A percentile compares a stretch with the other conserved stretches of the same genome.
Evolutionary conservation across 2,329 filamentous ascomycete genomes (phyloP).

Genomic region (Westerdykella aurantiaca): DNA sequence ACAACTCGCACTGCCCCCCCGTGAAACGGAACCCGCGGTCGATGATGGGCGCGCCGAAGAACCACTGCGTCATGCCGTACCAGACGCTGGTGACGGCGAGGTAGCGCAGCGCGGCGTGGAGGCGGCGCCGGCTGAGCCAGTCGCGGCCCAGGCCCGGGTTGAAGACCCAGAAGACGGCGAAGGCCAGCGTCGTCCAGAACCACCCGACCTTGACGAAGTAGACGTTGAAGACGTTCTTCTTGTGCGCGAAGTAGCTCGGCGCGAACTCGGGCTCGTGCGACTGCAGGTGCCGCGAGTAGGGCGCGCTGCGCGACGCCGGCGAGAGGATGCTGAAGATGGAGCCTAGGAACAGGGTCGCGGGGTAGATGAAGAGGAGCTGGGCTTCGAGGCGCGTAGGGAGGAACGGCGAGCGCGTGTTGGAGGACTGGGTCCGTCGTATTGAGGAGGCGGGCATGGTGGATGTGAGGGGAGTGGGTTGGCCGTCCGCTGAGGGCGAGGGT

Average conservation of each 20-base stretch:
- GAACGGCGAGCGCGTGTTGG: slow-evolving; percentile 48
- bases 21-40: slow-evolving; percentile 86
- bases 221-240: slow-evolving; percentile 86
- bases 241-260: slow-evolving; percentile 87
- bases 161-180: slow-evolving; percentile 62
- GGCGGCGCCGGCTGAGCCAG: slow-evolving; percentile 39
- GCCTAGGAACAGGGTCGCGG: slow-evolving; percentile 70
- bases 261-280: slow-evolving; percentile 55
- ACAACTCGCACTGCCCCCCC: slow-evolving; percentile 72
- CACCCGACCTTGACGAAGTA: slow-evolving; percentile 94
- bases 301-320: slow-evolving; percentile 57
- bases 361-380: slow-evolving; percentile 64
- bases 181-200: slow-evolving; percentile 79
- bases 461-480: slow-evolving; percentile 17
- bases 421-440: slow-evolving; percentile 19
- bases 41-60: slow-evolving; percentile 83
- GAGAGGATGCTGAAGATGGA: slow-evolving; percentile 75
- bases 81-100: slow-evolving; percentile 67
- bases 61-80: slow-evolving; percentile 92
- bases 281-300: slow-evolving; percentile 59
- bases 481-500: slow-evolving; percentile 9
- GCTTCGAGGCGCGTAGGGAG: slow-evolving; percentile 66
- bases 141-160: slow-evolving; percentile 53
- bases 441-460: slow-evolving; percentile 20
- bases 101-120: slow-evolving; percentile 64